Evolutionary conservation across 2,329 filamentous ascomycete species (phyloP).

Genomic region (Penicillium sp.): DNA sequence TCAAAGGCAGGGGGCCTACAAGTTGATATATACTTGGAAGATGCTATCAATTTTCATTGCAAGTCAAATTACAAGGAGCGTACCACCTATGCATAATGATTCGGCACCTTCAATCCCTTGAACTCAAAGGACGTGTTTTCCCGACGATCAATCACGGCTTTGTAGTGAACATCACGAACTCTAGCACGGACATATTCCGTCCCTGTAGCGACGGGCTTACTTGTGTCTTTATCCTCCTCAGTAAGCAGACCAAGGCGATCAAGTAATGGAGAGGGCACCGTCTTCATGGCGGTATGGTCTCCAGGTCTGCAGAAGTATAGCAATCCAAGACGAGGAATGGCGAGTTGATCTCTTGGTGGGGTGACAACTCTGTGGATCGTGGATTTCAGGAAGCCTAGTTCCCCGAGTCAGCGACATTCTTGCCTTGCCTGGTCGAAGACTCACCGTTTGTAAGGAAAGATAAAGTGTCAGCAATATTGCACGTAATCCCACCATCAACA

Average conservation of each 20-base stretch:
- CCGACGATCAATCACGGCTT: constrained; percentile 45
- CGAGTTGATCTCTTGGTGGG: too few species aligned
- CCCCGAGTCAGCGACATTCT: too few species aligned
- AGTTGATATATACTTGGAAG: too few species aligned
- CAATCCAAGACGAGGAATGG: too few species aligned
- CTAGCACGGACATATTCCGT: constrained; percentile 48
- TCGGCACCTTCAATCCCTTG: constrained; percentile 41
- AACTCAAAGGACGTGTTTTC: constrained; percentile 49
- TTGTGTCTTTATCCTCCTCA: constrained; percentile 41
- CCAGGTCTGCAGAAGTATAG: constrained; percentile 39
- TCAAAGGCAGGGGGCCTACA: too few species aligned
- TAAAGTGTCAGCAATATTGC: too few species aligned
- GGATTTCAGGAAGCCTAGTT: too few species aligned
- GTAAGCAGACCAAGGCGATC: constrained; percentile 21
- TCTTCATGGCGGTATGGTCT: constrained; percentile 29
- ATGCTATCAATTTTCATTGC: not conserved
- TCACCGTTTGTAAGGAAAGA: too few species aligned
- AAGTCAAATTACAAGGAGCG: not conserved
- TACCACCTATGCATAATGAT: constrained; percentile 30
- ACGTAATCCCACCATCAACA: too few species aligned
- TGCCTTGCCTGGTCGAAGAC: too few species aligned
- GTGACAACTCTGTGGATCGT: too few species aligned
- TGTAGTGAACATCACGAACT: constrained; percentile 50
- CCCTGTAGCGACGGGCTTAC: constrained; percentile 32
- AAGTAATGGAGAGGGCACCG: constrained; percentile 37